phyloP scores from a whole-genome alignment of 1,284 basidiomycete species.

The Papiliotrema nemorosa region DNA sequence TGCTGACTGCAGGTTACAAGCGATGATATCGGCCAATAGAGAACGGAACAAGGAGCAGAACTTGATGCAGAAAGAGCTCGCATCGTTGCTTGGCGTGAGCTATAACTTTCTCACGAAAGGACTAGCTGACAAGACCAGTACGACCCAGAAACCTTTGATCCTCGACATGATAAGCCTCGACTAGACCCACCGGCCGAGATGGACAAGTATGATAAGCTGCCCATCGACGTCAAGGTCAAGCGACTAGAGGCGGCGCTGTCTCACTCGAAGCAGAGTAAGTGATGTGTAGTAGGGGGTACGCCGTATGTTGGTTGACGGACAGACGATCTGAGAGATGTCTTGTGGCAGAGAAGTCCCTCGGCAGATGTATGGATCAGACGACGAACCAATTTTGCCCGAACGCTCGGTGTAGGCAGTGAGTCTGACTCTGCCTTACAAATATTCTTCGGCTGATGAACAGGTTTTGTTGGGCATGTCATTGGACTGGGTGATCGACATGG shows the following conservation, averaged over 20 bases:
- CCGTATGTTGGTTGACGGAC: slow-evolving; percentile 4
- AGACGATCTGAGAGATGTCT: slow-evolving; percentile 40
- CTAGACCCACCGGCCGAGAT: slow-evolving; percentile 30
- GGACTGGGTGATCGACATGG: slow-evolving; percentile 45
- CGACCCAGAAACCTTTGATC: slow-evolving; percentile 26
- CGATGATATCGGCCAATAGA: slow-evolving; percentile 34
- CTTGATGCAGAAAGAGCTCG: slow-evolving; percentile 34
- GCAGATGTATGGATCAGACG: slow-evolving; percentile 42
- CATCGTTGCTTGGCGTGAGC: slow-evolving; percentile 40
- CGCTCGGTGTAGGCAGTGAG: slow-evolving; percentile 40
- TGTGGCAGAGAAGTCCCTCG: slow-evolving; percentile 42
- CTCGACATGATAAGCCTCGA: slow-evolving; percentile 18
- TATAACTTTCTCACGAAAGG: too few species aligned
- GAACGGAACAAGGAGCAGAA: slow-evolving; percentile 29
- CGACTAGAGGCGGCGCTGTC: slow-evolving; percentile 34
- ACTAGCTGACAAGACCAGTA: slow-evolving; percentile 14
- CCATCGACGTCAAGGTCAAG: slow-evolving; percentile 34
- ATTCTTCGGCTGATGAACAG: slow-evolving; percentile 8
- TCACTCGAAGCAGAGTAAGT: slow-evolving; percentile 38
- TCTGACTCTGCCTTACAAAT: background rate
- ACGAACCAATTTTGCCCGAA: slow-evolving; percentile 42
- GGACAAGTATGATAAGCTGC: slow-evolving; percentile 39
- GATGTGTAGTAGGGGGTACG: too few species aligned
- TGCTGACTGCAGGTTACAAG: slow-evolving; percentile 24
- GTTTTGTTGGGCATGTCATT: slow-evolving; percentile 43